phyloP scores from a whole-genome alignment of 306 rosid genomes.

The Quercus aquifolioides region DNA sequence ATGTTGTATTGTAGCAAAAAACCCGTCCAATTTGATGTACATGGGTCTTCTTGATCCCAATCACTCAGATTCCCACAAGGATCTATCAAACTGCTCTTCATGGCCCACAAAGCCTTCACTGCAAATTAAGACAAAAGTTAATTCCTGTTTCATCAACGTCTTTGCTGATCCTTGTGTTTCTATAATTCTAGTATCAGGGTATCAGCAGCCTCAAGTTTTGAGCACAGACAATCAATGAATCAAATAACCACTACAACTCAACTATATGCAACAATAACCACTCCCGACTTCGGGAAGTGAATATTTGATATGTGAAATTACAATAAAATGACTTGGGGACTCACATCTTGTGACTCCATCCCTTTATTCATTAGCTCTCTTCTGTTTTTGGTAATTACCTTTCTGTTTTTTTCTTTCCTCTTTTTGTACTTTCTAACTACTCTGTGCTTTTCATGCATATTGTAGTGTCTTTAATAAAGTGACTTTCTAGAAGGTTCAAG shows the following conservation, averaged over 20 bases:
- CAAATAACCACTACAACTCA: not conserved
- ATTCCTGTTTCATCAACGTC: conserved; percentile 14
- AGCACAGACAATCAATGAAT: not conserved
- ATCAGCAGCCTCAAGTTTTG: no score
- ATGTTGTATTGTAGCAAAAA: conserved; percentile 28
- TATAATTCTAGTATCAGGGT: not conserved
- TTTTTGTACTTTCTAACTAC: no score
- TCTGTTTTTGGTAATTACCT: no score
- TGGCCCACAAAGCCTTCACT: conserved; percentile 67
- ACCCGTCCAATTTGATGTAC: conserved; percentile 55
- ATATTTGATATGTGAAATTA: not conserved
- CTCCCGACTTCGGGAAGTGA: not conserved
- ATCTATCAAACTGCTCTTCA: conserved; percentile 57
- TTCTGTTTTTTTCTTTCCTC: no score
- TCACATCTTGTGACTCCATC: not conserved
- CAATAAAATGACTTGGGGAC: not conserved
- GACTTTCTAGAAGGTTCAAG: not conserved
- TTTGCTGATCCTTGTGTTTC: not conserved
- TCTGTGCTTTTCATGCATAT: not conserved
- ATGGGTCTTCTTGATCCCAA: conserved; percentile 82
- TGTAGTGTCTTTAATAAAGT: not conserved
- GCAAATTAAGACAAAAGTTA: conserved; percentile 34
- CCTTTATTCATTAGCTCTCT: no score
- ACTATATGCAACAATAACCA: not conserved
- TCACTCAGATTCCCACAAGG: conserved; percentile 65